phyloP scores from a whole-genome alignment of 2,329 filamentous ascomycete genomes.

The Drechmeria coniospora region DNA sequence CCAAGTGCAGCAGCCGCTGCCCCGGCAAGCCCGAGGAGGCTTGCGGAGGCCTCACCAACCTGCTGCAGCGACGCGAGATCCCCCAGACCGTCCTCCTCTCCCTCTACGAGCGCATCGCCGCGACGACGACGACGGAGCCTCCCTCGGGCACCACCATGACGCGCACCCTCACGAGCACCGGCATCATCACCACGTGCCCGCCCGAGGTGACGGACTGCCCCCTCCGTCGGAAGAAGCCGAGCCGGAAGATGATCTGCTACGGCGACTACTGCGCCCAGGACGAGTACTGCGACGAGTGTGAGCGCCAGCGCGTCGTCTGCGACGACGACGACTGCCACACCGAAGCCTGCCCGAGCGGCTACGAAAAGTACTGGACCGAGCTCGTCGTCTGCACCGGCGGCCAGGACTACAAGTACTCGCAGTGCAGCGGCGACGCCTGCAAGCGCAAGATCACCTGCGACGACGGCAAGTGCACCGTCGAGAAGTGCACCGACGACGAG shows the following conservation, averaged over 20 bases:
- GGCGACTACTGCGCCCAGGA: slow-evolving; percentile 17
- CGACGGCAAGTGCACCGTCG: too few relatives aligned
- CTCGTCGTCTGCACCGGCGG: too few relatives aligned
- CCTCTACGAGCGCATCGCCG: slow-evolving; percentile 7
- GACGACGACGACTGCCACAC: slow-evolving; percentile 9
- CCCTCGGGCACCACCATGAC: slow-evolving; percentile 1
- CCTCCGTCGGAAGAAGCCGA: slow-evolving; percentile 7
- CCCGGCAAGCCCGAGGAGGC: slow-evolving; percentile 10
- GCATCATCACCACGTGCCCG: slow-evolving; percentile 14
- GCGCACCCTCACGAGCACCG: slow-evolving; percentile 1
- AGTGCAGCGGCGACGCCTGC: too few relatives aligned
- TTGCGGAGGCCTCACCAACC: slow-evolving; percentile 12
- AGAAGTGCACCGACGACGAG: too few relatives aligned
- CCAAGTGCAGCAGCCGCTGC: slow-evolving; percentile 12
- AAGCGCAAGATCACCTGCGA: too few relatives aligned
- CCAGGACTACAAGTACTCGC: too few relatives aligned
- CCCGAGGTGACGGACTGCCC: slow-evolving; percentile 9
- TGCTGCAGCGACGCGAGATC: slow-evolving; percentile 5
- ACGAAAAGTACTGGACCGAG: too few relatives aligned
- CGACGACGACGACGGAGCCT: not conserved
- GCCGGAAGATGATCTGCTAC: slow-evolving; percentile 17
- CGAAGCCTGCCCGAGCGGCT: slow-evolving; percentile 11
- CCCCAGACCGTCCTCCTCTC: slow-evolving; percentile 4
- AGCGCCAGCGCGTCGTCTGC: slow-evolving; percentile 17
- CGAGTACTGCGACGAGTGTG: slow-evolving; percentile 12